Base-by-base conservation (phyloP, 331 rosid genomes). In the Acacia pycnantha region DNA sequence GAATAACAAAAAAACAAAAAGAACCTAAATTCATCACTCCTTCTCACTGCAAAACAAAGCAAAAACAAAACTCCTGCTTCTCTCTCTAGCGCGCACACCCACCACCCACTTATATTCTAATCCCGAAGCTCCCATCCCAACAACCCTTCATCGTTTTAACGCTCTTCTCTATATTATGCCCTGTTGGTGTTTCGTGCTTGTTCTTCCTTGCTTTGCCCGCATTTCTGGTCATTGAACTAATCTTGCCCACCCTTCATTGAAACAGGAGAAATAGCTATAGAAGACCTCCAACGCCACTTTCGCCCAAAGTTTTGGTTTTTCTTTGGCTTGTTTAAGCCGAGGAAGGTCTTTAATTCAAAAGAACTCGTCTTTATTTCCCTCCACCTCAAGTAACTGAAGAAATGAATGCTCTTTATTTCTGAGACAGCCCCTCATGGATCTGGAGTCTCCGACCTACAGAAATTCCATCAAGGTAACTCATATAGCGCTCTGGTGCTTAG, bases 401-500 rank as follows among this genome's bases (percentile, higher is more conserved):
- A 85, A 86, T 87, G 93, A 82, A n/a, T 85, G 71, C 83, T 81
- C 47, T 76, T 56, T 84, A 82, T 70, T 77, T 86, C 72, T 82
- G 31, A 83, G 67, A 81, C 58, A 81, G 46, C 43, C 87, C 74
- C 70, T 79, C 84, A 93, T 95, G 99, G 99, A 95, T 91, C 88
- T 88, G 84, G 95, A 93, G 80, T 85, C 90, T 59, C 91, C 82
- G 77, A 70, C 78, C 79, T 80, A 79, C 83, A 85, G 26, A 78
- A 89, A 79, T 84, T 84, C 91, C 70, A 64, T 81, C 69, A 95
- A 95, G 99, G 99, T 95, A 88, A 83, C 71, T 46, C 88, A 71
- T 80, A 51, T 80, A 75, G 65, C 79, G 15, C 31, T 56, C 41
- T 77, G 82, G 74, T 4, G 27, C 61, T 46, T 22, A 46, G 68